A percentile compares a stretch with the other conserved stretches of the same genome.
These are phyloP conservation scores for Cephalotrichum gorgonifer DNA, from an alignment of 2,329 filamentous ascomycete species.

Conservation along the genomic window DNA sequence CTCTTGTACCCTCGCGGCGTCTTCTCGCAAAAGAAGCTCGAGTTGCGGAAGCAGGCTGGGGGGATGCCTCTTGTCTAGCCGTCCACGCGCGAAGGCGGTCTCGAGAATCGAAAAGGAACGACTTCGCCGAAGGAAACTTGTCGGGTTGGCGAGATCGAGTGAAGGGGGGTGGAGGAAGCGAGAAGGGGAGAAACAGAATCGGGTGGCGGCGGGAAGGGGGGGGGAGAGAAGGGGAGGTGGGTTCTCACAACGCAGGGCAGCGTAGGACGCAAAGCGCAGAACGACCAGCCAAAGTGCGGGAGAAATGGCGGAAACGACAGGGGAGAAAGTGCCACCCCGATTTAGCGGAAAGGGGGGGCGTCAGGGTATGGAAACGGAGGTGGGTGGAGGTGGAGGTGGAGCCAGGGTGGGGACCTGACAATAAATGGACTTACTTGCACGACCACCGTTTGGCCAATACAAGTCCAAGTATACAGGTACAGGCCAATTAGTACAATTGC, in stretches of 20 bases:
- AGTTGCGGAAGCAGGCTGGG: conserved; percentile 4
- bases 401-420: not conserved
- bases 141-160: conserved; percentile 5
- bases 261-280: not conserved
- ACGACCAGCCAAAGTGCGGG: conserved; percentile 3
- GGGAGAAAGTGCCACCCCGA: not conserved
- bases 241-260: not conserved
- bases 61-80: not conserved
- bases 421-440: no score
- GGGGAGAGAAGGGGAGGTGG: conserved; percentile 4
- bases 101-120: conserved; percentile 7
- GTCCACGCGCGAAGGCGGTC: conserved; percentile 5
- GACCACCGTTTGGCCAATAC: no score
- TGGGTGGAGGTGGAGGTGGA: conserved; percentile 1
- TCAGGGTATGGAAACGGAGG: no score
- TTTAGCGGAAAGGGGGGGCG: not conserved
- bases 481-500: no score
- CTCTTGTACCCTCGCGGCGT: conserved; percentile 2
- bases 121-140: conserved; percentile 1
- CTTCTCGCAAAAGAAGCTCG: conserved; percentile 2
- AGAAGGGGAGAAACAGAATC: conserved; percentile 4
- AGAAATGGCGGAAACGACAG: conserved; percentile 1
- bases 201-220: conserved; percentile 4
- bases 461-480: no score
- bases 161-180: not conserved